phyloP scores from a whole-genome alignment of 2,329 filamentous ascomycete species.

The Fusarium dlaminii region DNA sequence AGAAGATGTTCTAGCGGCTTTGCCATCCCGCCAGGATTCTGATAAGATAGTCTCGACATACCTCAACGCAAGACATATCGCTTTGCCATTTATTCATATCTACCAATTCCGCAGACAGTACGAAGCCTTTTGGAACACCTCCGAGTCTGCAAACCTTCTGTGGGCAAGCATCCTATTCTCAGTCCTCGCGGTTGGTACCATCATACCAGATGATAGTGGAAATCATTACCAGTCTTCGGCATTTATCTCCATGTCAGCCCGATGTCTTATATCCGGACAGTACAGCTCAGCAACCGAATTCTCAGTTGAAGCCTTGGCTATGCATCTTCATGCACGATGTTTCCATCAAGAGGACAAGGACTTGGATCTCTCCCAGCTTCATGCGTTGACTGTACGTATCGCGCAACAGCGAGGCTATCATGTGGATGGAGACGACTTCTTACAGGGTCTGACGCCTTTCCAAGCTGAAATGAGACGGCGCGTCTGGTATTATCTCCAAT shows the following conservation, averaged over 20 bases:
- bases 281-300: background rate
- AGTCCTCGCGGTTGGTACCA: background rate
- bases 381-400: conserved; percentile 1
- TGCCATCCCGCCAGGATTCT: conserved; percentile 8
- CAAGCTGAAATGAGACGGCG: conserved; percentile 21
- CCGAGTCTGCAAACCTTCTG: background rate
- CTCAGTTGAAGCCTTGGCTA: conserved; percentile 14
- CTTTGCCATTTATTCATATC: conserved; percentile 11
- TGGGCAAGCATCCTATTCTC: conserved; percentile 32
- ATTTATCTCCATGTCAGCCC: background rate
- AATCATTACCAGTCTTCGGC: background rate
- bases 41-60: conserved; percentile 9
- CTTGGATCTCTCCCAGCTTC: background rate
- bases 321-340: conserved; percentile 12
- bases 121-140: conserved; percentile 14
- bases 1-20: background rate
- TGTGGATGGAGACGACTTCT: background rate
- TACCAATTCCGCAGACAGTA: conserved; percentile 27
- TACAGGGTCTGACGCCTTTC: background rate
- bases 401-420: conserved; percentile 13
- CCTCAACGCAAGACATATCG: conserved; percentile 7
- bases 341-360: background rate
- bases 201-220: background rate
- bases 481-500: conserved; percentile 16
- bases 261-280: conserved; percentile 7